Evolutionary conservation across 495 filamentous ascomycete genomes (phyloP).

Genomic region (Bombardia bombarda): DNA sequence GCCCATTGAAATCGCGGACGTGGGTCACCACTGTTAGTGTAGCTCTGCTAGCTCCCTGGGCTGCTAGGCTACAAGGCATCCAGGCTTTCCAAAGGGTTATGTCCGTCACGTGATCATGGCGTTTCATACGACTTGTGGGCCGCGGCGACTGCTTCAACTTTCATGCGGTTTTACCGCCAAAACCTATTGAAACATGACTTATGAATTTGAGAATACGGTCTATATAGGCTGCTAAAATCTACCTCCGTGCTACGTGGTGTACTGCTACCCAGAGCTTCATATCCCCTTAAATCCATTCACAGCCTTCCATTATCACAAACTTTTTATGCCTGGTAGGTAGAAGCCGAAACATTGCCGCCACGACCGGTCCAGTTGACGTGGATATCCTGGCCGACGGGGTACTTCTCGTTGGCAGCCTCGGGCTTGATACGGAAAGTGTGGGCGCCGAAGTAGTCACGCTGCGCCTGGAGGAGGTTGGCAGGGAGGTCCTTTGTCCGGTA

Average conservation of each 20-base stretch:
- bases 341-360: conserved; percentile 92
- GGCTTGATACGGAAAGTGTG: conserved; percentile 99
- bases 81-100: too few species aligned
- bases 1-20: background rate
- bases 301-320: background rate
- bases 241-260: background rate
- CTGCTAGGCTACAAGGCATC: too few species aligned
- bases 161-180: too few species aligned
- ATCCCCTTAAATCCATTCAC: background rate
- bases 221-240: background rate
- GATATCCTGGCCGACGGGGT: conserved; percentile 80
- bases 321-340: conserved; percentile 89
- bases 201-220: too few species aligned
- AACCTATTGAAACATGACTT: too few species aligned
- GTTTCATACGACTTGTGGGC: too few species aligned
- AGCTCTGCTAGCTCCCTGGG: too few species aligned
- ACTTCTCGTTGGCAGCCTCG: conserved; percentile 72
- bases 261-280: background rate
- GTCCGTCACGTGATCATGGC: too few species aligned
- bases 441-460: conserved; percentile 98
- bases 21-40: too few species aligned
- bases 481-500: conserved; percentile 93
- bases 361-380: conserved; percentile 99
- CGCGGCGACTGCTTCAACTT: too few species aligned
- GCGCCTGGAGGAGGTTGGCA: conserved; percentile 95